Percentiles rank a stretch among this genome's conserved stretches.
phyloP scores from a whole-genome alignment of 352 stramenopile genomes.

The Phytophthora tubulina region DNA sequence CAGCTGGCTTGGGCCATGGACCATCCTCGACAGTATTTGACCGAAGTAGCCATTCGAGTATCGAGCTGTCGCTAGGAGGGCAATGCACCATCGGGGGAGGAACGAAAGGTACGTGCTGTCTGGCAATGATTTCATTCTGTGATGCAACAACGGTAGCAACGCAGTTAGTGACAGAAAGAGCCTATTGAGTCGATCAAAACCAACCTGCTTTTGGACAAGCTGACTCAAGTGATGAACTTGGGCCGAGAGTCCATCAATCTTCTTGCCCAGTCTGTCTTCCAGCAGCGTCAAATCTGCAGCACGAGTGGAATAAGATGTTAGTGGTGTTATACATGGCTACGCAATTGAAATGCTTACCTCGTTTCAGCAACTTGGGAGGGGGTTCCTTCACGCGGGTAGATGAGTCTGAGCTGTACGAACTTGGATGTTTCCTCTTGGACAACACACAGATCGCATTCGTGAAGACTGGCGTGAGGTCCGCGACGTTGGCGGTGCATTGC shows the following conservation, averaged over 20 bases:
- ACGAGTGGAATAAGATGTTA: constrained; percentile 14
- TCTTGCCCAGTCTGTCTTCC: constrained; percentile 67
- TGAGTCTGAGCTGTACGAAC: constrained; percentile 51
- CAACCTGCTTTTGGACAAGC: constrained; percentile 69
- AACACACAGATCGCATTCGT: constrained; percentile 90
- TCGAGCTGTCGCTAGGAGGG: constrained; percentile 40
- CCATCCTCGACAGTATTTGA: constrained; percentile 59
- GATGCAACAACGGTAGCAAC: neutral
- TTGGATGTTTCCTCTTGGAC: constrained; percentile 87
- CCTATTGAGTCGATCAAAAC: neutral
- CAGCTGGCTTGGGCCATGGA: constrained; percentile 26
- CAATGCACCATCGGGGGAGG: constrained; percentile 27
- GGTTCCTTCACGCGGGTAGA: constrained; percentile 59
- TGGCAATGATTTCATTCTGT: constrained; percentile 63
- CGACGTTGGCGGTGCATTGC: constrained; percentile 83
- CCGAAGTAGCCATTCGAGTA: constrained; percentile 76
- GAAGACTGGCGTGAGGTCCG: constrained; percentile 81
- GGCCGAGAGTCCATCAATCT: constrained; percentile 60
- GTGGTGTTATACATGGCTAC: neutral
- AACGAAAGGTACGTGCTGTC: constrained; percentile 43
- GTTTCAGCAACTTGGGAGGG: constrained; percentile 68
- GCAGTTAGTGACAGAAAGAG: constrained; percentile 9
- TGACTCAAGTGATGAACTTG: constrained; percentile 68
- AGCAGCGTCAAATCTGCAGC: constrained; percentile 62
- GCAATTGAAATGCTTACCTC: constrained; percentile 44